Evolutionary conservation across 345 rosid genomes (phyloP), one percentile per base, ranked within the genome.

Genomic region (Ceriops zippeliana): DNA sequence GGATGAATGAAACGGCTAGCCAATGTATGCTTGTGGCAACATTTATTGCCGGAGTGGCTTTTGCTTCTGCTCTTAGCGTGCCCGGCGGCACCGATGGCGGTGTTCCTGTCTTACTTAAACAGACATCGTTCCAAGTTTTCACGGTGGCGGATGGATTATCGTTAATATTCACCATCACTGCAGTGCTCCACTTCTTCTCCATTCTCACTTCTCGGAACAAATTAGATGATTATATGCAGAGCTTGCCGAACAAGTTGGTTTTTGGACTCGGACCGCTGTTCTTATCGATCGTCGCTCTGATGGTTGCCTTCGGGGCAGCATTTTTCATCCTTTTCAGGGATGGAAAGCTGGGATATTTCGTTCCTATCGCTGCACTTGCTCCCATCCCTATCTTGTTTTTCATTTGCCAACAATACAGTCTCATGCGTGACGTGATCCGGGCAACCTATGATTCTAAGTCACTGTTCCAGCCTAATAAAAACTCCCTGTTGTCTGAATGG

Each of bases 21-120:
- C 26, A 65, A 49, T 62, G 68, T 26, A 32, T 67, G 75, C 7
- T 71, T 30, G 75, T 76, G 7, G 75, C 72, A 6, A 71, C 75
- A 5, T 46, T 71, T 4, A 58, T 71, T 9, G 60, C 62, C 13
- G 56, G 68, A 0, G 64, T 54, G 27, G 57, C 57, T 11, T 70
- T 66, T 21, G 52, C 49, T 0, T 65, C 68, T 10, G 67, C 68
- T 10, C 61, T 70, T 11, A 42, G 30, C 1, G 58, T 53, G 35
- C 75, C 68, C 0, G 68, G 63, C 5, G 71, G 68, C 21, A 64
- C 30, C 17, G 19, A 52, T 28, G 3, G n/a, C 4, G 71, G 58
- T 4, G 5, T 16, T 21, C 68, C 63, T 19, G 61, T 49, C n/a
- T 54, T 66, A n/a, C 38, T 71, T 16, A 31, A 32, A 16, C 24